These are phyloP conservation scores for Kwoniella dendrophila DNA, from an alignment of 768 basidiomycete genomes.

Conservation along the genomic window DNA sequence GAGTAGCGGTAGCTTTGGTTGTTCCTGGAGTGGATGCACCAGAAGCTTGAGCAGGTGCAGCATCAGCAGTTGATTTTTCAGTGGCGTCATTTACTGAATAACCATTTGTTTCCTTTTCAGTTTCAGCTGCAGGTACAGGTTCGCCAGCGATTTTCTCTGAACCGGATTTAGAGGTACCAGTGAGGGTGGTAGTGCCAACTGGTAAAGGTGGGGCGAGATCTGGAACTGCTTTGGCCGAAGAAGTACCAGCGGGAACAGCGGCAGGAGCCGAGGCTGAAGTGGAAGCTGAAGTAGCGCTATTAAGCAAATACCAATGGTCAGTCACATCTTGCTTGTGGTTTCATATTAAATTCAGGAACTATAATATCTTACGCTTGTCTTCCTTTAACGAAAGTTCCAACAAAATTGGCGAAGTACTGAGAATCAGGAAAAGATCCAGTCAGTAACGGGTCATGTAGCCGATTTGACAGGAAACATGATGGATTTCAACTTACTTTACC, in stretches of 20 bases:
- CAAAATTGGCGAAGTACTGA: conserved; percentile 45
- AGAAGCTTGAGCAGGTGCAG: conserved; percentile 9
- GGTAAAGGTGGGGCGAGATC: too few relatives aligned
- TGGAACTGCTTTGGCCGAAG: too few relatives aligned
- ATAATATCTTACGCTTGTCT: conserved; percentile 23
- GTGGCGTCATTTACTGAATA: background rate
- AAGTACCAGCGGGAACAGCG: too few relatives aligned
- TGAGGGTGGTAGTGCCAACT: conserved; percentile 3
- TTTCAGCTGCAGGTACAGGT: conserved; percentile 5
- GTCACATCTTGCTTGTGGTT: background rate
- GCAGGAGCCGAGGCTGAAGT: too few relatives aligned
- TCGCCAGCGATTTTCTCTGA: background rate
- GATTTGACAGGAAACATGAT: background rate
- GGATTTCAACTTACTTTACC: conserved; percentile 32
- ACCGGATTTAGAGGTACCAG: conserved; percentile 2
- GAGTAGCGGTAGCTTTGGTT: conserved; percentile 9
- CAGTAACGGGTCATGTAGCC: background rate
- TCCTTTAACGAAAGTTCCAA: conserved; percentile 40
- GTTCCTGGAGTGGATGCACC: background rate
- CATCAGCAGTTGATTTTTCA: conserved; percentile 2
- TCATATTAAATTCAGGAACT: background rate
- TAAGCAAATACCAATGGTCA: background rate
- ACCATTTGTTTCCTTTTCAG: too few relatives aligned
- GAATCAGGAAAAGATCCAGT: background rate
- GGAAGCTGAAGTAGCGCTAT: conserved; percentile 7